Evolutionary conservation across 1,139 yeast genomes (phyloP).

Genomic region (Yamadazyma aaseri): DNA sequence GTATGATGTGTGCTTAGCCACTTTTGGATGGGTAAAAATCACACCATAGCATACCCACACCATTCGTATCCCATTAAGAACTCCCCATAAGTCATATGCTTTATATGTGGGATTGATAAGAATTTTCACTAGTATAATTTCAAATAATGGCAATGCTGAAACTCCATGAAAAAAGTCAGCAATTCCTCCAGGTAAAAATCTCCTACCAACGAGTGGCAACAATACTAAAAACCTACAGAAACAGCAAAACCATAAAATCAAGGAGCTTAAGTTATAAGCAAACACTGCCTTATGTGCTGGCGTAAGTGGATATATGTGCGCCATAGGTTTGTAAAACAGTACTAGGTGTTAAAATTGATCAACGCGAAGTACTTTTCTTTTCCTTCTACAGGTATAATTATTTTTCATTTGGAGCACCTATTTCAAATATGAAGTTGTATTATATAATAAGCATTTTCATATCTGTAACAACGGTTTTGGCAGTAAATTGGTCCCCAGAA

Average conservation of each 20-base stretch:
- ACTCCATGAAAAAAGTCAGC: constrained; percentile 61
- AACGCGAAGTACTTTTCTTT: neutral
- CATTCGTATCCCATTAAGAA: constrained; percentile 33
- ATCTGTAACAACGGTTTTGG: constrained; percentile 19
- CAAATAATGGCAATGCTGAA: constrained; percentile 33
- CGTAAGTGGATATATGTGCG: constrained; percentile 37
- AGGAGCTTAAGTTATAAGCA: constrained; percentile 34
- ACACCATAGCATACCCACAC: constrained; percentile 46
- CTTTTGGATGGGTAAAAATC: constrained; percentile 46
- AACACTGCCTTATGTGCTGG: constrained; percentile 31
- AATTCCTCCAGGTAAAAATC: constrained; percentile 66
- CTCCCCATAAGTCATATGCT: constrained; percentile 25
- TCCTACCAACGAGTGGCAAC: constrained; percentile 60
- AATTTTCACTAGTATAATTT: constrained; percentile 23
- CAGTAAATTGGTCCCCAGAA: constrained; percentile 44
- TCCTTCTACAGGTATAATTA: neutral
- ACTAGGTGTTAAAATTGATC: constrained; percentile 1
- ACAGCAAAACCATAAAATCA: constrained; percentile 54
- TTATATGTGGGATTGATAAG: constrained; percentile 13
- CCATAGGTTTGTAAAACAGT: constrained; percentile 19
- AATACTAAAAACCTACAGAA: constrained; percentile 49
- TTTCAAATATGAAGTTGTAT: constrained; percentile 10
- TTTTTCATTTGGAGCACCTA: neutral
- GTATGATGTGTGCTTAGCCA: constrained; percentile 50
- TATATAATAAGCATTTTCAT: constrained; percentile 12